Evolutionary conservation across 148 eudicot species (phyloP).

Genomic region (Nepenthes mirabilis): DNA sequence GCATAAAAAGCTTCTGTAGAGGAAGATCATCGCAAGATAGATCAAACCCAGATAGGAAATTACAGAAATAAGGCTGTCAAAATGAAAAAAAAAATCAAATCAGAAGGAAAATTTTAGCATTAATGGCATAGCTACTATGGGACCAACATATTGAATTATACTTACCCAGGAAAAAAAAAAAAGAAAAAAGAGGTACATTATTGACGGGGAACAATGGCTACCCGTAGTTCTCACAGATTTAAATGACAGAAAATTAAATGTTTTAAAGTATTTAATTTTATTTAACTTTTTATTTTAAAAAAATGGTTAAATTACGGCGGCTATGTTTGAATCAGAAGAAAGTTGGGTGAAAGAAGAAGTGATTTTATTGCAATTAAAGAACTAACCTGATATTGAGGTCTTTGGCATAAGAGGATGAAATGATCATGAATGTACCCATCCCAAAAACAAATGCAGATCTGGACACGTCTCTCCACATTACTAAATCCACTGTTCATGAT

Average conservation of each 20-base stretch:
- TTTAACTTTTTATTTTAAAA: too few species aligned
- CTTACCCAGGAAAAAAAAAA: too few species aligned
- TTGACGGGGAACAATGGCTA: too few species aligned
- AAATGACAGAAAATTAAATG: too few species aligned
- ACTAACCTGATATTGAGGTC: constrained; percentile 54
- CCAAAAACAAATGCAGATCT: constrained; percentile 66
- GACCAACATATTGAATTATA: background rate
- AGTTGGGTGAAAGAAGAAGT: background rate
- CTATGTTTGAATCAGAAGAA: background rate
- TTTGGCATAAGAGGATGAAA: constrained; percentile 51
- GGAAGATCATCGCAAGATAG: constrained; percentile 55
- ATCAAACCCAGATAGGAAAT: constrained; percentile 52
- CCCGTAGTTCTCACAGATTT: too few species aligned
- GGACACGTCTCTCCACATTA: constrained; percentile 66
- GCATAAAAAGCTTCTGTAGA: constrained; percentile 43
- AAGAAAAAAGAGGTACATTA: too few species aligned
- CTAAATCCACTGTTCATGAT: constrained; percentile 39
- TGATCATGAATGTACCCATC: constrained; percentile 44
- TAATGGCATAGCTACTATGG: background rate
- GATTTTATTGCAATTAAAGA: background rate
- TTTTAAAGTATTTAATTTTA: too few species aligned
- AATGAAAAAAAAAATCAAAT: background rate
- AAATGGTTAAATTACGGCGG: background rate
- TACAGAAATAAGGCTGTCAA: constrained; percentile 55
- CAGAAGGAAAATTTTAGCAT: background rate